phyloP scores from a whole-genome alignment of 371 early-diverging fungal genomes.

The Lichtheimia ornata region DNA sequence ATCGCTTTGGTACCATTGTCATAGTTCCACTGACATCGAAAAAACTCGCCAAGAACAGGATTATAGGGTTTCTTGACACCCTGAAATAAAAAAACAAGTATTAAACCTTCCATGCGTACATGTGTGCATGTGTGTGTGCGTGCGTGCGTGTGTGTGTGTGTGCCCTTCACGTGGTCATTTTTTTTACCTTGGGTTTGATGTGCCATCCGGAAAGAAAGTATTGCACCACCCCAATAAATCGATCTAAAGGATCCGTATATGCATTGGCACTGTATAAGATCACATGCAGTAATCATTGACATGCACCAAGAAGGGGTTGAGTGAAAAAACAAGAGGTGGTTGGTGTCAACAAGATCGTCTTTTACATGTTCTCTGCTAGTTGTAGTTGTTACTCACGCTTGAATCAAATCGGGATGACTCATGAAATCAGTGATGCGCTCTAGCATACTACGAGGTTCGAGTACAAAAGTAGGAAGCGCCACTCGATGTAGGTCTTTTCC shows the following conservation, averaged over 20 bases:
- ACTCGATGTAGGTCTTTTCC: conserved; percentile 89
- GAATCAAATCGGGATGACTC: conserved; percentile 88
- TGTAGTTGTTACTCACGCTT: conserved; percentile 64
- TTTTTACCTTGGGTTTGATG: conserved; percentile 84
- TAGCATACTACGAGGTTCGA: conserved; percentile 93
- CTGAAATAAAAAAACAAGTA: conserved; percentile 28
- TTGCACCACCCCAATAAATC: conserved; percentile 88
- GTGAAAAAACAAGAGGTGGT: background rate
- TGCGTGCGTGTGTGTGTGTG: no score
- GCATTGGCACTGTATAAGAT: conserved; percentile 51
- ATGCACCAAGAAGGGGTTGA: background rate
- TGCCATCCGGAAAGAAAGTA: conserved; percentile 98
- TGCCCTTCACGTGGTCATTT: background rate
- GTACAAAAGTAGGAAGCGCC: conserved; percentile 94
- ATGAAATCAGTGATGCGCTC: conserved; percentile 96
- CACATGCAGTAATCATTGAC: no score
- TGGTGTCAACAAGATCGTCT: background rate
- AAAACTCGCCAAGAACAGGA: conserved; percentile 93
- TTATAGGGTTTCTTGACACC: conserved; percentile 98
- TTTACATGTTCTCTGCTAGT: background rate
- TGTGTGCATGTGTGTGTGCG: no score
- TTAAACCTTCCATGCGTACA: background rate
- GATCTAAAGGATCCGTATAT: conserved; percentile 69
- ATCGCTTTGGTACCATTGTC: conserved; percentile 73
- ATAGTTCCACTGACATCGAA: conserved; percentile 78